phyloP scores from a whole-genome alignment of 495 filamentous ascomycete genomes.

The Xylaria palmicola region DNA sequence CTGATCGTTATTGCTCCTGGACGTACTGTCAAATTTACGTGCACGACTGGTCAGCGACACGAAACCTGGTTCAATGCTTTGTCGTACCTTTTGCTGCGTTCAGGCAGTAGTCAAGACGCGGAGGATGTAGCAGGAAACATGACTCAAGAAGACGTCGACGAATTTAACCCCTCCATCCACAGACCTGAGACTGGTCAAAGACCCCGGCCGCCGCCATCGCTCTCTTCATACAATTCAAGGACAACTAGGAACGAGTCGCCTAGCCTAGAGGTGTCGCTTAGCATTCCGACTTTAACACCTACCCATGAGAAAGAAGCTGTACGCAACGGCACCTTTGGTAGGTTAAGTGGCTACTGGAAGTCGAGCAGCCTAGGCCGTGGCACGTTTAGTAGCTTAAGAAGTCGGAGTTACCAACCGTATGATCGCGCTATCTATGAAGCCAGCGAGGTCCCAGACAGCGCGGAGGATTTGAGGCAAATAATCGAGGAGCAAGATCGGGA shows the following conservation, averaged over 20 bases:
- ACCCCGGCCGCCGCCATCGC: conserved; percentile 57
- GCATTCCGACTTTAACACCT: conserved; percentile 48
- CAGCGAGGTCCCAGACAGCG: conserved; percentile 70
- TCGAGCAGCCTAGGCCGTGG: conserved; percentile 42
- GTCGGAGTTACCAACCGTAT: conserved; percentile 42
- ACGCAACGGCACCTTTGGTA: conserved; percentile 40
- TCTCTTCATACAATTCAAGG: conserved; percentile 81
- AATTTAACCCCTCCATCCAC: conserved; percentile 76
- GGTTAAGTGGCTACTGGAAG: conserved; percentile 47
- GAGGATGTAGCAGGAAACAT: conserved; percentile 57
- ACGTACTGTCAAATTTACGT: conserved; percentile 86
- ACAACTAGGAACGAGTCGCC: conserved; percentile 61
- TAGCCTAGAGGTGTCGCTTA: conserved; percentile 33
- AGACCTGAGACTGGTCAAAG: conserved; percentile 41
- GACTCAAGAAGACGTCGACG: conserved; percentile 76
- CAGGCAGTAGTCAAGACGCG: conserved; percentile 56
- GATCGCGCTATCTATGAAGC: conserved; percentile 65
- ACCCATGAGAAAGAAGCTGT: conserved; percentile 38
- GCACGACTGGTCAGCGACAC: conserved; percentile 86
- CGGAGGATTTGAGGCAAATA: conserved; percentile 73
- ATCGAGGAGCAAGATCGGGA: conserved; percentile 74
- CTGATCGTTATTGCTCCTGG: conserved; percentile 87
- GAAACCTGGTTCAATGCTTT: conserved; percentile 99
- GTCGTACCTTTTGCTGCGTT: conserved; percentile 84
- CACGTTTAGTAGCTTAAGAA: conserved; percentile 47